A percentile compares a stretch with the other conserved stretches of the same genome.
Evolutionary conservation across 2,329 filamentous ascomycete genomes (phyloP).

Genomic region (Fusarium sp.): DNA sequence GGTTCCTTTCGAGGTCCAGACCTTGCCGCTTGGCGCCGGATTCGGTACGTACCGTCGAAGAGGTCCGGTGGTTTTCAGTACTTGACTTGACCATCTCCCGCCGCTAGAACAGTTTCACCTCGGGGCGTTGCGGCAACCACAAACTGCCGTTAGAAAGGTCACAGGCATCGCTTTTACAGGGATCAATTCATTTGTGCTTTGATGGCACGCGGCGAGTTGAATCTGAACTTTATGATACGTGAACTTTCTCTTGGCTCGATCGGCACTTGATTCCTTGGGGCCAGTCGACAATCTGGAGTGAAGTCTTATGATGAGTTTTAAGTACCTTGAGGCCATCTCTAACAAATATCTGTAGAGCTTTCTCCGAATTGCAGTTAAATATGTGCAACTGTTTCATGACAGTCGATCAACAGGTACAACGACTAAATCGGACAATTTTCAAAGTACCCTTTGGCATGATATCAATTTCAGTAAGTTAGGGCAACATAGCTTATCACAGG

Average conservation of each 20-base stretch:
- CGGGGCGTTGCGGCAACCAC: constrained; percentile 25
- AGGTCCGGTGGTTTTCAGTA: neutral
- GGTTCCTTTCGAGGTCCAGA: constrained; percentile 33
- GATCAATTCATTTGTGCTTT: neutral
- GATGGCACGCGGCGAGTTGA: constrained; percentile 12
- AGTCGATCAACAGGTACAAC: constrained; percentile 15
- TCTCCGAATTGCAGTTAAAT: neutral
- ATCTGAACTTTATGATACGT: neutral
- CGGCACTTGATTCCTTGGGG: neutral
- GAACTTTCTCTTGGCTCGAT: neutral
- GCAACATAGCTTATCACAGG: neutral
- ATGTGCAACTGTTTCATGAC: constrained; percentile 8
- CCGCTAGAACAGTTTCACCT: constrained; percentile 35
- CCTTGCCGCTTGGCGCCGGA: constrained; percentile 36
- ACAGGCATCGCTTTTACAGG: constrained; percentile 23
- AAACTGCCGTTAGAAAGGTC: constrained; percentile 36
- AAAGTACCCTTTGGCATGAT: neutral
- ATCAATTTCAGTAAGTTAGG: neutral
- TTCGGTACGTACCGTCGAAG: constrained; percentile 32
- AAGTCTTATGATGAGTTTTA: neutral
- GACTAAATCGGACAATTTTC: neutral
- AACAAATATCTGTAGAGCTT: neutral
- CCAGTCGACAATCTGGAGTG: neutral
- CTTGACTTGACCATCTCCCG: constrained; percentile 11
- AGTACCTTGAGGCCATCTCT: neutral